Evolutionary conservation across 2,329 filamentous ascomycete species (phyloP), one percentile per base, ranked within the genome.

Genomic region (Diaporthe nobilis): DNA sequence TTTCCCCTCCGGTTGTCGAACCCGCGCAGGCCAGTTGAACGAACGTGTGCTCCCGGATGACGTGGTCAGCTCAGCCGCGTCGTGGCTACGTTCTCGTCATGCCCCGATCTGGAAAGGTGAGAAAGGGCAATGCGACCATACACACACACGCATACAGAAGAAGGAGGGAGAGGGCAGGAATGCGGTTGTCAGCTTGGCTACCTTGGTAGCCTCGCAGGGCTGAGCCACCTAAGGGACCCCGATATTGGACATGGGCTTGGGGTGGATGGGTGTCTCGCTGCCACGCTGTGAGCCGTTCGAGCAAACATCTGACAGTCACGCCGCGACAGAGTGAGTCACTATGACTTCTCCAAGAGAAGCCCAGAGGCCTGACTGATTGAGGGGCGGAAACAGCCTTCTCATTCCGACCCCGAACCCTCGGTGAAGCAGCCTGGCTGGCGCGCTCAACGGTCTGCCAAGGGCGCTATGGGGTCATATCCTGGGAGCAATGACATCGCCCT

Each of bases 191-290:
- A 57, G 58, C 22, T 70, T 63, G 51, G 34, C 34, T 31, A 31
- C 37, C 47, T 47, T 55, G 34, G 71, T 67, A 73, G 74, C 71
- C 74, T 73, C 72, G 74, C 74, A 75, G 61, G 74, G 74, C 74
- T 73, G 71, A 75, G 70, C 74, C 74, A 70, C 61, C 31, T 37
- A 53, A 47, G 28, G 51, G 51, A 39, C 68, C 37, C 44, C 47
- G 47, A 68, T 68, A 68, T 68, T 68, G 63, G 28, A 25, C 63
- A 68, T 53, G 31, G 13, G 60, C 39, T 31, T 47, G 39, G 37
- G 37, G 7, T 53, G 44, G 44, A 49, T 68, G 63, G 63, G 22
- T 68, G 63, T 68, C 63, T 70, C 65, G 65, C 65, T 39, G 47
- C 65, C 65, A 70, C 49, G 65, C 65, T 42, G 15, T 42, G 47